phyloP scores from a whole-genome alignment of 108 stramenopile species.

The Fragilariopsis cylindrus region DNA sequence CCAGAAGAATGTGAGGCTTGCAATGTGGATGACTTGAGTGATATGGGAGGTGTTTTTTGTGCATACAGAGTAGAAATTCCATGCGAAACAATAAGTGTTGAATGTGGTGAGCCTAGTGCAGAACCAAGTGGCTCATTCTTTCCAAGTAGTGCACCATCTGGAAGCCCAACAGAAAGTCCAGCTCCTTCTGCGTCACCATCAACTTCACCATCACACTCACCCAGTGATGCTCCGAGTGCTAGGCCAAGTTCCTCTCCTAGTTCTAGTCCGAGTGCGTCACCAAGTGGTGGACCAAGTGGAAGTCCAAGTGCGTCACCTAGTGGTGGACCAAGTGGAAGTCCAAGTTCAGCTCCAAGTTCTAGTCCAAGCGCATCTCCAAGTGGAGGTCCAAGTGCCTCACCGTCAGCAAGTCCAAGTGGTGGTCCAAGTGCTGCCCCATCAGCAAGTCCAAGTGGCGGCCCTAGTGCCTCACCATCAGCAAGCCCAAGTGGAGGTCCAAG shows the following conservation, averaged over 20 bases:
- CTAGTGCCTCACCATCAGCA: too few relatives aligned
- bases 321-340: too few relatives aligned
- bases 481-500: too few relatives aligned
- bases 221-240: background rate
- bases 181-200: background rate
- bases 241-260: background rate
- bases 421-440: too few relatives aligned
- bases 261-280: background rate
- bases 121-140: constrained; percentile 12
- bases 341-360: too few relatives aligned
- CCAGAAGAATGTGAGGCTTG: background rate
- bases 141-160: constrained; percentile 27
- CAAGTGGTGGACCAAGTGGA: too few relatives aligned
- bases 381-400: too few relatives aligned
- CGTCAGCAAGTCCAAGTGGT: too few relatives aligned
- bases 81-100: constrained; percentile 10
- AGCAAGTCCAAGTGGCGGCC: too few relatives aligned
- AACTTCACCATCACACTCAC: background rate
- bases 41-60: constrained; percentile 6
- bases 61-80: constrained; percentile 7
- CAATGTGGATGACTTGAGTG: background rate
- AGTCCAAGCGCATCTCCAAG: too few relatives aligned
- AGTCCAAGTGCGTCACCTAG: too few relatives aligned
- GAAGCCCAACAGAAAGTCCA: background rate
- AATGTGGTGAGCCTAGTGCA: constrained; percentile 3